phyloP scores from a whole-genome alignment of 2,329 filamentous ascomycete genomes.

The Magnaporthiopsis rhizophila region DNA sequence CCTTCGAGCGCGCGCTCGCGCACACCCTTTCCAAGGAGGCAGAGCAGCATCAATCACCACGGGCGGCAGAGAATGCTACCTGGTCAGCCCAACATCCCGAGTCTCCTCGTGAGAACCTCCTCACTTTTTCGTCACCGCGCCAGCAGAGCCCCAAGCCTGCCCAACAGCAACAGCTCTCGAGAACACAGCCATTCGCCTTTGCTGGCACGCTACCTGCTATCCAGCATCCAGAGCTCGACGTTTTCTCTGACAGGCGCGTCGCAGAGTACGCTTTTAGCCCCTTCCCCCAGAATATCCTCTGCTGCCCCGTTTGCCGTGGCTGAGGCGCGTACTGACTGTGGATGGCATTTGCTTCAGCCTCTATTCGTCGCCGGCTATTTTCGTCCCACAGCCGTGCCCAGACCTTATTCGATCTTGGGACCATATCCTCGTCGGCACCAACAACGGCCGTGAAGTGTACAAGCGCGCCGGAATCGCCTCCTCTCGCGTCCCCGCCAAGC shows the following conservation, averaged over 20 bases:
- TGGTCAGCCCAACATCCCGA: background rate
- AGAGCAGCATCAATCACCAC: background rate
- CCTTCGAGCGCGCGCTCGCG: constrained; percentile 2
- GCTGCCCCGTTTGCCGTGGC: background rate
- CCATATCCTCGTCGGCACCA: background rate
- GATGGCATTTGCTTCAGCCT: background rate
- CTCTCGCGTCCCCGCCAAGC: background rate
- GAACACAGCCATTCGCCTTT: background rate
- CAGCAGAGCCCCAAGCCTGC: background rate
- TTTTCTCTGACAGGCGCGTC: background rate
- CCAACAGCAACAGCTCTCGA: background rate
- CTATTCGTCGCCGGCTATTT: too few species aligned
- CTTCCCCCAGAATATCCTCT: too few species aligned
- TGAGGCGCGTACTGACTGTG: background rate
- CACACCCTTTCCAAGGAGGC: background rate
- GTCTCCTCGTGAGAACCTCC: background rate
- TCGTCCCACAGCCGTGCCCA: too few species aligned
- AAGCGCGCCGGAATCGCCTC: constrained; percentile 1
- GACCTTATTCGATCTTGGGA: background rate
- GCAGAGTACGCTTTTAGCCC: too few species aligned
- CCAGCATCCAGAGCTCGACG: background rate
- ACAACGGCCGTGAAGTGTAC: background rate
- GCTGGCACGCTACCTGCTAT: background rate
- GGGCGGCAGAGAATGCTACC: background rate
- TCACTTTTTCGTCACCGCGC: background rate